These are phyloP conservation scores for Datisca glomerata DNA, from an alignment of 306 rosid genomes.

Conservation along the genomic window DNA sequence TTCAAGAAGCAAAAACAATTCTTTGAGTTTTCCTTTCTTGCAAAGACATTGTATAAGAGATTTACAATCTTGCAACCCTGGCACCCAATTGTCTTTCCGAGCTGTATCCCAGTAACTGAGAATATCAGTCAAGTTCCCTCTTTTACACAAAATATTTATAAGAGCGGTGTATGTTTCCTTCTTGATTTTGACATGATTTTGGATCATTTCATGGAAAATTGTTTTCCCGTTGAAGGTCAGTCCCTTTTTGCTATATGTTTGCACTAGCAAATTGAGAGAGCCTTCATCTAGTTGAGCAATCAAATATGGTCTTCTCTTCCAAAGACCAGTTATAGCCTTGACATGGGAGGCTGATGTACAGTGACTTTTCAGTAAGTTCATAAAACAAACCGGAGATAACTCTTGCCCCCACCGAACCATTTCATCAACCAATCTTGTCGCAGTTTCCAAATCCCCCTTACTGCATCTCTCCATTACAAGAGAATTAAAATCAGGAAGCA, in stretches of 20 bases:
- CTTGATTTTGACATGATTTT: slow-evolving; percentile 25
- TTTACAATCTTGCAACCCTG: slow-evolving; percentile 39
- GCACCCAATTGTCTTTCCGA: slow-evolving; percentile 44
- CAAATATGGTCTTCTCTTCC: slow-evolving; percentile 38
- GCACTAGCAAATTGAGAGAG: slow-evolving; percentile 51
- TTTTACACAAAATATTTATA: slow-evolving; percentile 45
- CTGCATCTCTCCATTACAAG: slow-evolving; percentile 30
- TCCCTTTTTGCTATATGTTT: slow-evolving; percentile 52
- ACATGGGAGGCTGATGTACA: slow-evolving; percentile 39
- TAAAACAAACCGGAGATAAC: slow-evolving; percentile 34
- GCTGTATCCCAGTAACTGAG: slow-evolving; percentile 46
- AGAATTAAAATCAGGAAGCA: slow-evolving; percentile 44
- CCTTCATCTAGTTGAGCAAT: slow-evolving; percentile 39
- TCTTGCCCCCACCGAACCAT: slow-evolving; percentile 78
- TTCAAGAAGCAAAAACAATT: slow-evolving; percentile 59
- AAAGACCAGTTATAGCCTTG: slow-evolving; percentile 20
- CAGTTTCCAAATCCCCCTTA: slow-evolving; percentile 30
- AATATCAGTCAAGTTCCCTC: slow-evolving; percentile 46
- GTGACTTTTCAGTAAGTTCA: slow-evolving; percentile 33
- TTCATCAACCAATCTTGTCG: slow-evolving; percentile 41
- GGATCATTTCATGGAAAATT: slow-evolving; percentile 47
- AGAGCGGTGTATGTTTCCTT: slow-evolving; percentile 48
- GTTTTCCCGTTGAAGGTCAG: slow-evolving; percentile 30
- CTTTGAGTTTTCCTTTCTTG: slow-evolving; percentile 26
- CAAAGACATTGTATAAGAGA: slow-evolving; percentile 38